Percentiles rank a stretch among this genome's conserved stretches.
These are phyloP conservation scores for Phytophthora idaei DNA, from an alignment of 352 stramenopile species.

Conservation along the genomic window DNA sequence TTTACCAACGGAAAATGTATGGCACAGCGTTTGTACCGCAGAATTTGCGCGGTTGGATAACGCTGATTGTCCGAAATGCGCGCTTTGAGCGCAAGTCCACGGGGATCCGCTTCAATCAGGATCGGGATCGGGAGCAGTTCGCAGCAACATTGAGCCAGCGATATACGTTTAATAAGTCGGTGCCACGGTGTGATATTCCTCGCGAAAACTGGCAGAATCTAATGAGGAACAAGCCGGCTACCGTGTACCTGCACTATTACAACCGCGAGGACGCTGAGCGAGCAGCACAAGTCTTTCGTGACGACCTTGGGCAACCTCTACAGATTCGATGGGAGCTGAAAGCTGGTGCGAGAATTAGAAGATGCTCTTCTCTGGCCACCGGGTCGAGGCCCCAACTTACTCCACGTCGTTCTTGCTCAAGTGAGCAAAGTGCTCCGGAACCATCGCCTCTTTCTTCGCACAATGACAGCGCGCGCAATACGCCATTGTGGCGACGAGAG, in stretches of 20 bases:
- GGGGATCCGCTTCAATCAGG: conserved; percentile 63
- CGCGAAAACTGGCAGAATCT: conserved; percentile 66
- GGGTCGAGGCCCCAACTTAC: conserved; percentile 2
- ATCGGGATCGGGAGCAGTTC: conserved; percentile 64
- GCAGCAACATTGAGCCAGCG: conserved; percentile 46
- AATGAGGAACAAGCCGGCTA: conserved; percentile 36
- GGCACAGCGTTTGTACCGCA: conserved; percentile 61
- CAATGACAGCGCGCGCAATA: conserved; percentile 22
- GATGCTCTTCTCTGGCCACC: conserved; percentile 22
- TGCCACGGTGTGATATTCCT: conserved; percentile 57
- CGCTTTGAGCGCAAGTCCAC: conserved; percentile 63
- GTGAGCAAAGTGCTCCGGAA: conserved; percentile 30
- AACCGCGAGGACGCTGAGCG: conserved; percentile 57
- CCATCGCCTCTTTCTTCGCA: conserved; percentile 27
- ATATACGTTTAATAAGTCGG: conserved; percentile 54
- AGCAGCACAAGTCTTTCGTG: conserved; percentile 44
- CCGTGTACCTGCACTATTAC: conserved; percentile 58
- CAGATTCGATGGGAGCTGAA: conserved; percentile 45
- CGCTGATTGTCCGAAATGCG: conserved; percentile 53
- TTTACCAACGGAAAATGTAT: conserved; percentile 61
- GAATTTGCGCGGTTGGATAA: conserved; percentile 41
- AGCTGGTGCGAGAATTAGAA: conserved; percentile 42
- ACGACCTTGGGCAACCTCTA: conserved; percentile 48
- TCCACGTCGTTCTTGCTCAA: conserved; percentile 42
- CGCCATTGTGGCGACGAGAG: conserved; percentile 26